Percentiles rank a stretch among this genome's conserved stretches.
Evolutionary conservation across 1,139 yeast species (phyloP).

Genomic region (Suhomyces kunorum): DNA sequence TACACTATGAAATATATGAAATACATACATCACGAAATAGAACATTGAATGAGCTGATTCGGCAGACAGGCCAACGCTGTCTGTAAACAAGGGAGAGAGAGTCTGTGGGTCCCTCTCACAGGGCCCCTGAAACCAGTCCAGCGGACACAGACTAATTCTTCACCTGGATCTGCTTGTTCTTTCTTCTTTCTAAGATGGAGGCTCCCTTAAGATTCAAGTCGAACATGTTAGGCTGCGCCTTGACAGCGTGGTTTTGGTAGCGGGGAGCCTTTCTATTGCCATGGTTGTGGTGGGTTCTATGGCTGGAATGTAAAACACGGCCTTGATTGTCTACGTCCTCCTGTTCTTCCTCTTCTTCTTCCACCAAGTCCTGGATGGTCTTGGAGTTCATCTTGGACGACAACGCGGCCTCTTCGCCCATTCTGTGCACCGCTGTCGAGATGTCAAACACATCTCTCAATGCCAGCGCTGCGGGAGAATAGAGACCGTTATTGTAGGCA

Average conservation of each 20-base stretch:
- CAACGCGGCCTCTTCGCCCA: slow-evolving; percentile 78
- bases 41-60: slow-evolving; percentile 3
- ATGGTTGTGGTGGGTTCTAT: slow-evolving; percentile 6
- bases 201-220: slow-evolving; percentile 78
- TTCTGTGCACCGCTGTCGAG: slow-evolving; percentile 89
- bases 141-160: slow-evolving; percentile 8
- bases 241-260: slow-evolving; percentile 17
- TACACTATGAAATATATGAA: not conserved
- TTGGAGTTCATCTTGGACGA: slow-evolving; percentile 31
- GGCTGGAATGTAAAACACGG: slow-evolving; percentile 11
- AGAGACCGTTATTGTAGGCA: slow-evolving; percentile 27
- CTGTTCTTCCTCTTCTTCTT: slow-evolving; percentile 40
- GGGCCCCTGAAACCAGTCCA: slow-evolving; percentile 7
- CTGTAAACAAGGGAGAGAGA: no score
- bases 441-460: slow-evolving; percentile 94
- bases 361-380: slow-evolving; percentile 35
- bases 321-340: slow-evolving; percentile 26
- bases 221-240: slow-evolving; percentile 41
- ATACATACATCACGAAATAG: slow-evolving; percentile 2
- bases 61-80: no score
- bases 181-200: slow-evolving; percentile 76
- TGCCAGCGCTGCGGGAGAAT: slow-evolving; percentile 90
- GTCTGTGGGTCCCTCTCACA: not conserved
- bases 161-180: slow-evolving; percentile 33
- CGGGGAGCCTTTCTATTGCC: slow-evolving; percentile 26